Evolutionary conservation across 2,329 filamentous ascomycete genomes (phyloP).

Genomic region (Leptographium lundbergii): DNA sequence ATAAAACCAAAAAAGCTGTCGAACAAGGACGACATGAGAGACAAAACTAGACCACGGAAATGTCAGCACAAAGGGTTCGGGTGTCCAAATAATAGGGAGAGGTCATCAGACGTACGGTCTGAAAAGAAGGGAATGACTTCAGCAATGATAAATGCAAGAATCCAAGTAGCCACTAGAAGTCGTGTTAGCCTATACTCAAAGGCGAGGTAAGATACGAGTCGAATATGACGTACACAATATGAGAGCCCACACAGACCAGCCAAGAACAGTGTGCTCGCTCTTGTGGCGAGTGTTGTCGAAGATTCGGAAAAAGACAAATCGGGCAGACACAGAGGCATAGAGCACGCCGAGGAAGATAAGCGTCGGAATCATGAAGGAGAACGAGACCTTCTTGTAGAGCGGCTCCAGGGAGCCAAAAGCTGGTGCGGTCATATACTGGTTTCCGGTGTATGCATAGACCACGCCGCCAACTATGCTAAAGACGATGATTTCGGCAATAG

Average conservation of each 20-base stretch:
- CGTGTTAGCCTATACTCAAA: not conserved
- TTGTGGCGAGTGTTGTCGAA: slow-evolving; percentile 73
- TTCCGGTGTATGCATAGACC: slow-evolving; percentile 79
- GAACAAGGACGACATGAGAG: slow-evolving; percentile 75
- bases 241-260: slow-evolving; percentile 66
- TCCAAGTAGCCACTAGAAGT: slow-evolving; percentile 53
- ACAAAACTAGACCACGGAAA: slow-evolving; percentile 32
- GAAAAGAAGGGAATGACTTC: slow-evolving; percentile 91
- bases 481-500: slow-evolving; percentile 73
- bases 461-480: slow-evolving; percentile 74
- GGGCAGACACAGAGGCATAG: slow-evolving; percentile 79
- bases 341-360: slow-evolving; percentile 84
- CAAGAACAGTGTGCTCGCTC: slow-evolving; percentile 64
- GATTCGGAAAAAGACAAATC: slow-evolving; percentile 84
- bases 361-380: slow-evolving; percentile 92
- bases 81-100: slow-evolving; percentile 12
- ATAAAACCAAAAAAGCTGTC: slow-evolving; percentile 94
- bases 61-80: not conserved
- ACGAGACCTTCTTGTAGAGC: slow-evolving; percentile 75
- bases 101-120: slow-evolving; percentile 36
- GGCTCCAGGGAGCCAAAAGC: slow-evolving; percentile 76
- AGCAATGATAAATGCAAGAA: slow-evolving; percentile 83
- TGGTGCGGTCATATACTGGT: slow-evolving; percentile 76
- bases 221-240: slow-evolving; percentile 46
- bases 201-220: not conserved